Evolutionary conservation across 2,329 filamentous ascomycete species (phyloP), one percentile per base, ranked within the genome.

Genomic region (Ceratocystiopsis brevicomis): DNA sequence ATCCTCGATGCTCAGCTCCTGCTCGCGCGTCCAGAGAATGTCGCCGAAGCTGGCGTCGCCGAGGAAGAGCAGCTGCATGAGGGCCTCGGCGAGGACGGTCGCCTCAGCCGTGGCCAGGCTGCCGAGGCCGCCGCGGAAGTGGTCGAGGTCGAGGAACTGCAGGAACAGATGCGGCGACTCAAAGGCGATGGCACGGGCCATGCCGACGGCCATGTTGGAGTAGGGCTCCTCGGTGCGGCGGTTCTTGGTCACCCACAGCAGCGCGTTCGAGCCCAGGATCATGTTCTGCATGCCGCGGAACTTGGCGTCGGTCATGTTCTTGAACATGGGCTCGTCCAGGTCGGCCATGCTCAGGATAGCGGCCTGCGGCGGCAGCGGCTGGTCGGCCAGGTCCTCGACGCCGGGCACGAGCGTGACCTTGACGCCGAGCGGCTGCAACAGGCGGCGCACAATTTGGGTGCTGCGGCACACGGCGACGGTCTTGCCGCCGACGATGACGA

Each of bases 191-290:
- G 43, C 40, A 4, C 55, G 51, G 3, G 45, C 43, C 14, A 53
- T 43, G 6, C 51, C 54, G 5, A 54, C 38, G n/a, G 43, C 47
- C 43, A 51, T 51, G 44, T 47, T 51, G 33, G 45, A 33, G 39
- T 49, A 50, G 8, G 53, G 51, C 17, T 48, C 38, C 9, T 47
- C 45, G 1, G 37, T 46, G 19, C 33, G 42, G 17, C 37, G 41
- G 36, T 49, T 49, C 11, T 42, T 38, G 9, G 49, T 54, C 12
- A 56, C 47, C 53, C 53, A 56, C 12, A 56, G 42, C n/a, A 54
- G 42, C 18, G 45, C 48, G 12, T 41, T 40, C 9, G 41, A 37
- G 34, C 15, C 37, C 18, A 38, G 39, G 18, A 43, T 18, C 36
- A 48, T 44, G 34, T 11, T 35, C 41, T 56, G 49, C 38, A 55